Conservation (phyloP, 768 basidiomycete species). For the Mycena crocata region DNA sequence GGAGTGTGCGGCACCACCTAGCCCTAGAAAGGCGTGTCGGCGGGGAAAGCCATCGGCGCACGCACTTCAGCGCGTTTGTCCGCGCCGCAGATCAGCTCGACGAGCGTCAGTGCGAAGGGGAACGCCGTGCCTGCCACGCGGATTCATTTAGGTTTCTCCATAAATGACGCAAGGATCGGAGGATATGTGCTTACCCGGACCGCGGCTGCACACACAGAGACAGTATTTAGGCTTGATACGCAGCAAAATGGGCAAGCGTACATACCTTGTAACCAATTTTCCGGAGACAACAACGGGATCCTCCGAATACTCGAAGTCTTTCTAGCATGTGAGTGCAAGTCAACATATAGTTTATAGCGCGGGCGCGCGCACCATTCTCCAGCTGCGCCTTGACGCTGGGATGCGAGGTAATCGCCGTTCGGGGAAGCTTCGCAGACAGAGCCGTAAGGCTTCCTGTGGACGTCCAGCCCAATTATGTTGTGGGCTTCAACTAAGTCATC, state of each 20-base stretch:
- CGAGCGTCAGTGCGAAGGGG: constrained; percentile 81
- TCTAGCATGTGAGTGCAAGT: not conserved
- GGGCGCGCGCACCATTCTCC: constrained; percentile 42
- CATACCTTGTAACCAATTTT: constrained; percentile 81
- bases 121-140: constrained; percentile 71
- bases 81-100: constrained; percentile 75
- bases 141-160: not conserved
- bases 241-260: not conserved
- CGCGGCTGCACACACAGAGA: constrained; percentile 76
- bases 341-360: not conserved
- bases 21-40: constrained; percentile 51
- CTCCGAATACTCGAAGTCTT: constrained; percentile 79
- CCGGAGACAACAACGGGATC: constrained; percentile 79
- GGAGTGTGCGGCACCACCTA: too few species aligned
- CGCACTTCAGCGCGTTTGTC: constrained; percentile 71
- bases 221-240: not conserved
- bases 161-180: too few species aligned
- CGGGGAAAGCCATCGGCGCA: constrained; percentile 79
- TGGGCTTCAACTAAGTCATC: not conserved
- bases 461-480: not conserved
- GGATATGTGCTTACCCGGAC: constrained; percentile 63
- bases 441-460: constrained; percentile 76
- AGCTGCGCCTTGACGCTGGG: constrained; percentile 74
- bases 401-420: constrained; percentile 81
- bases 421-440: constrained; percentile 66